Percentiles rank a stretch among this genome's conserved stretches.
Evolutionary conservation across 345 rosid genomes (phyloP).

Genomic region (Zanthoxylum bungeanum): DNA sequence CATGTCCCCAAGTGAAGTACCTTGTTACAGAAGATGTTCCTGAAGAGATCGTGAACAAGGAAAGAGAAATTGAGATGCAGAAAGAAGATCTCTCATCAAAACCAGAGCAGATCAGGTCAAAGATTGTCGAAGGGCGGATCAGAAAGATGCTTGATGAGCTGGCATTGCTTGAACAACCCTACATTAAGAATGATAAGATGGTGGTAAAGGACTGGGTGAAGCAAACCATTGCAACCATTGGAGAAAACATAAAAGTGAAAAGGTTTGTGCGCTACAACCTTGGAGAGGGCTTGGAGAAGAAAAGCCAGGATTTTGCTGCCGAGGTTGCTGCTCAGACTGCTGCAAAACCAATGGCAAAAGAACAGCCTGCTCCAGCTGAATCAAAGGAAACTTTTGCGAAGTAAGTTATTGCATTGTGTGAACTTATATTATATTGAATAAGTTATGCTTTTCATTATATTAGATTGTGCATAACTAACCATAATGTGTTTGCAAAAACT

Average conservation of each 20-base stretch:
- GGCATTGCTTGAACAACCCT: constrained; percentile 92
- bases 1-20: constrained; percentile 86
- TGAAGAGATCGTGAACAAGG: constrained; percentile 74
- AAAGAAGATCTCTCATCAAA: constrained; percentile 89
- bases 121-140: constrained; percentile 90
- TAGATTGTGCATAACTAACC: background rate
- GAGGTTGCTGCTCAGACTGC: constrained; percentile 96
- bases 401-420: constrained; percentile 35
- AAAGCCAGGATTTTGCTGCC: constrained; percentile 92
- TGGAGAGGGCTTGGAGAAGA: constrained; percentile 92
- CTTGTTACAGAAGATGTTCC: constrained; percentile 84
- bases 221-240: constrained; percentile 88
- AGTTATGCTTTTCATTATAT: background rate
- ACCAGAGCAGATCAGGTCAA: constrained; percentile 87
- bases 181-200: constrained; percentile 86
- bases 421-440: background rate
- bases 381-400: constrained; percentile 50
- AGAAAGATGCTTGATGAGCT: constrained; percentile 83
- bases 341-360: constrained; percentile 52
- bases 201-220: constrained; percentile 84
- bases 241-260: constrained; percentile 89
- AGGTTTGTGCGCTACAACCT: constrained; percentile 84
- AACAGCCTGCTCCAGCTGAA: constrained; percentile 50
- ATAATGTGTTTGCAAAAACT: background rate
- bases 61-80: constrained; percentile 89